Evolutionary conservation across 805 yeast genomes (phyloP).

Genomic region (Ogataea paradorogensis): DNA sequence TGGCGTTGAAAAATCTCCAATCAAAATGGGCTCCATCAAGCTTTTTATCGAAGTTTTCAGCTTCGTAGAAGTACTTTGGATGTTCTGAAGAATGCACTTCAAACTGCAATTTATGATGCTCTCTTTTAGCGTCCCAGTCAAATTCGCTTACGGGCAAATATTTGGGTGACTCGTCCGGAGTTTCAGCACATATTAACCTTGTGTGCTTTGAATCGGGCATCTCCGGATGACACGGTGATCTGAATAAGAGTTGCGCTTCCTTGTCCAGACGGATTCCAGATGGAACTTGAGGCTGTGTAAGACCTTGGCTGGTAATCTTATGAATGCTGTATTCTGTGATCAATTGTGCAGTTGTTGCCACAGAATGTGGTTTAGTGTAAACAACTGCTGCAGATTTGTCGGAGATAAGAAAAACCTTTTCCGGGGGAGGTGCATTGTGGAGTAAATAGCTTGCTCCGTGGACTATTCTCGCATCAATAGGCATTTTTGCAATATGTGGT

Average conservation of each 20-base stretch:
- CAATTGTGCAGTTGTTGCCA: slow-evolving; percentile 5
- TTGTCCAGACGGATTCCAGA: slow-evolving; percentile 1
- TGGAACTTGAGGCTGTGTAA: slow-evolving; percentile 5
- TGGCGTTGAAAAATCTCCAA: slow-evolving; percentile 41
- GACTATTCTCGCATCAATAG: slow-evolving; percentile 32
- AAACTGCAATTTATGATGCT: background rate
- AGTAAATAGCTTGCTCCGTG: slow-evolving; percentile 36
- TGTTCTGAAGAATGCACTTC: background rate
- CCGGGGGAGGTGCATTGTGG: slow-evolving; percentile 32
- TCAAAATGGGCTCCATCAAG: slow-evolving; percentile 42
- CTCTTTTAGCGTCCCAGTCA: slow-evolving; percentile 5
- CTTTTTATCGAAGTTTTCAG: slow-evolving; percentile 30
- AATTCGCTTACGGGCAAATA: slow-evolving; percentile 10
- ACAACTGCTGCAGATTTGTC: slow-evolving; percentile 18
- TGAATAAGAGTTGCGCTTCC: slow-evolving; percentile 1
- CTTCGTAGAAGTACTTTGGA: slow-evolving; percentile 43
- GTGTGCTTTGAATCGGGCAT: background rate
- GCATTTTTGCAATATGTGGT: slow-evolving; percentile 24
- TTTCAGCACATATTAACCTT: background rate
- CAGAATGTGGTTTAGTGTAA: slow-evolving; percentile 3
- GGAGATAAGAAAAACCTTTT: slow-evolving; percentile 32
- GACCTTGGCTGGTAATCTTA: slow-evolving; percentile 1
- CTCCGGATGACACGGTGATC: background rate
- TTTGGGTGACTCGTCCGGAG: slow-evolving; percentile 1
- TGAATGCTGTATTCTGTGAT: slow-evolving; percentile 13